Conservation (phyloP, 768 basidiomycete genomes). For the Podaxis sp. region DNA sequence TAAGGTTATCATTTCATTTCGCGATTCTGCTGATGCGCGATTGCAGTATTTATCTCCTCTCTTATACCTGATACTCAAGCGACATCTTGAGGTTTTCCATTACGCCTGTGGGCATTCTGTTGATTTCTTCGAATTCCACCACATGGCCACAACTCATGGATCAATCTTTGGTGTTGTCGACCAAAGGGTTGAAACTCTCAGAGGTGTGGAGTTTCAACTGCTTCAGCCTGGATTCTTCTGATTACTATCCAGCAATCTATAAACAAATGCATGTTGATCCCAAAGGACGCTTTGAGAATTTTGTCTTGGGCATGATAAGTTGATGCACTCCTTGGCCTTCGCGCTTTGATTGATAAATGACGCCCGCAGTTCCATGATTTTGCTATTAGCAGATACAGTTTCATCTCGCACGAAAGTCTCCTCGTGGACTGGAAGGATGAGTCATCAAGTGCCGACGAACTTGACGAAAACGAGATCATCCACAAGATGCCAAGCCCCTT, state of each 20-base stretch:
- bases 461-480: background rate
- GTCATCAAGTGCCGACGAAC: background rate
- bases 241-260: slow-evolving; percentile 28
- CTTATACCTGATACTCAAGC: slow-evolving; percentile 20
- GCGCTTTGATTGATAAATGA: background rate
- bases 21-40: background rate
- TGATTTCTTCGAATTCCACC: slow-evolving; percentile 30
- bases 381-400: background rate
- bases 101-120: slow-evolving; percentile 36
- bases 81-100: slow-evolving; percentile 20
- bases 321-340: background rate
- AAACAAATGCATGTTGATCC: slow-evolving; percentile 36
- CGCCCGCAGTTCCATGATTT: background rate
- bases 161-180: slow-evolving; percentile 30
- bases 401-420: background rate
- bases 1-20: background rate
- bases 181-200: slow-evolving; percentile 31
- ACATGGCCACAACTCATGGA: slow-evolving; percentile 29
- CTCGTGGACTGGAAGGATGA: background rate
- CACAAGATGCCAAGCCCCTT: background rate
- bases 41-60: slow-evolving; percentile 22
- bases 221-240: background rate
- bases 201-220: slow-evolving; percentile 24
- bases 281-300: slow-evolving; percentile 32
- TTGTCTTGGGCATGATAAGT: slow-evolving; percentile 36